A percentile compares a stretch with the other conserved stretches of the same genome.
Evolutionary conservation across 2,329 filamentous ascomycete species (phyloP).

Genomic region (Fusarium sp.): DNA sequence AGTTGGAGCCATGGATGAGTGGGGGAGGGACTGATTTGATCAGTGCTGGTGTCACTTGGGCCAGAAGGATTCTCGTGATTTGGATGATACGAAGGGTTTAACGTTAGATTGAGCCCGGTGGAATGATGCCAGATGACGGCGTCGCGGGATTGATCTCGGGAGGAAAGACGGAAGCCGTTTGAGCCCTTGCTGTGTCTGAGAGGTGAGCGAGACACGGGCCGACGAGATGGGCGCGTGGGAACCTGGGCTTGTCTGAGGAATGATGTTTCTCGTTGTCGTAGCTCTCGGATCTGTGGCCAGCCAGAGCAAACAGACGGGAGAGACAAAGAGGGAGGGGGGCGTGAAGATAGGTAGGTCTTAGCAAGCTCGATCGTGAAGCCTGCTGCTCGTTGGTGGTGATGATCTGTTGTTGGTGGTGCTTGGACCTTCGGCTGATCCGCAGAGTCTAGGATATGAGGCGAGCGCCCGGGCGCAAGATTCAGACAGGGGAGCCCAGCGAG

Average conservation of each 20-base stretch:
- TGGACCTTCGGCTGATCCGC: conserved; percentile 31
- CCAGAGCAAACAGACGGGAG: conserved; percentile 2
- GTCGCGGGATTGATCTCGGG: conserved; percentile 20
- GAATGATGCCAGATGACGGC: conserved; percentile 35
- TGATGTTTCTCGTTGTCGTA: conserved; percentile 14
- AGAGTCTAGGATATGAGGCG: conserved; percentile 16
- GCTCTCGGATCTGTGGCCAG: neutral
- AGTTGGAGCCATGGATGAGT: conserved; percentile 39
- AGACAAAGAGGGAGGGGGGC: neutral
- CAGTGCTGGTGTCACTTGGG: conserved; percentile 11
- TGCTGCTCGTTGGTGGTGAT: conserved; percentile 21
- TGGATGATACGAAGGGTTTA: conserved; percentile 19
- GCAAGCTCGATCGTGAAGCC: neutral
- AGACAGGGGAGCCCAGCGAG: neutral
- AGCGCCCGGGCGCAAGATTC: conserved; percentile 13
- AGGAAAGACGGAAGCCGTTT: conserved; percentile 20
- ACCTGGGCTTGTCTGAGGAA: conserved; percentile 28
- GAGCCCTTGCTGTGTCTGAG: conserved; percentile 12
- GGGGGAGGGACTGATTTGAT: neutral
- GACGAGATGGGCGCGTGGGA: conserved; percentile 25
- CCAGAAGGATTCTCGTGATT: conserved; percentile 13
- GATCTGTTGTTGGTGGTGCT: conserved; percentile 30
- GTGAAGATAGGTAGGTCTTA: conserved; percentile 2
- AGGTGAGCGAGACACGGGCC: conserved; percentile 38
- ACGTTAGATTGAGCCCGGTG: conserved; percentile 17